Evolutionary conservation across 345 rosid species (phyloP).

Genomic region (Lepidium didymum): DNA sequence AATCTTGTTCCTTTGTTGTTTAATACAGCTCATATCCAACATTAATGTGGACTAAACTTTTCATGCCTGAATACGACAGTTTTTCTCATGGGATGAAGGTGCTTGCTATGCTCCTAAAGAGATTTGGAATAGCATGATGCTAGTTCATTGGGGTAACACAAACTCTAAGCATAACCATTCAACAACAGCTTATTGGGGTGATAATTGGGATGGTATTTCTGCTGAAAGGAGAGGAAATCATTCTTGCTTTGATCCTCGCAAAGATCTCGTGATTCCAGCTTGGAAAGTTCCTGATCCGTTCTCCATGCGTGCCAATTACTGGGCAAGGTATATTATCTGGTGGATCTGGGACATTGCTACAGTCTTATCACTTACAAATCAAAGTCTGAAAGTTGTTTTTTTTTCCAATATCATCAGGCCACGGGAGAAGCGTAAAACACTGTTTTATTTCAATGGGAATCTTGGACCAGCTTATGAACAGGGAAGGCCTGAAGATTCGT

Average conservation of each 20-base stretch:
- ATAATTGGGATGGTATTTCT: constrained; percentile 76
- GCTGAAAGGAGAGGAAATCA: constrained; percentile 72
- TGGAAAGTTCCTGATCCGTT: constrained; percentile 79
- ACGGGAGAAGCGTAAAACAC: constrained; percentile 60
- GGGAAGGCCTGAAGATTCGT: constrained; percentile 93
- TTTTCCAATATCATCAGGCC: constrained; percentile 44
- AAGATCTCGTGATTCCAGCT: constrained; percentile 97
- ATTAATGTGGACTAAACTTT: constrained; percentile 29
- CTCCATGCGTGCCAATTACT: constrained; percentile 50
- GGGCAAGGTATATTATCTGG: constrained; percentile 48
- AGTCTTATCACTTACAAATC: not conserved
- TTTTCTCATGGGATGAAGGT: constrained; percentile 99
- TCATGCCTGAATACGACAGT: constrained; percentile 56
- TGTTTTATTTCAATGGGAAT: constrained; percentile 94
- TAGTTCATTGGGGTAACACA: constrained; percentile 99
- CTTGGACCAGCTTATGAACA: constrained; percentile 76
- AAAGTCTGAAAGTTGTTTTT: not conserved
- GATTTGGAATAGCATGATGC: constrained; percentile 98
- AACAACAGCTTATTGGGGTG: constrained; percentile 90
- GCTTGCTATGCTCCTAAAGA: constrained; percentile 99
- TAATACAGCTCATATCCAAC: not conserved
- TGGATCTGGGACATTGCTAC: constrained; percentile 2
- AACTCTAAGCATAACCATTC: constrained; percentile 89
- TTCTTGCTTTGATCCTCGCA: constrained; percentile 91
- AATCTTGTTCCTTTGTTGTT: not conserved